Evolutionary conservation across 257 asterid species (phyloP).

Genomic region (Gynochthodes officinalis): DNA sequence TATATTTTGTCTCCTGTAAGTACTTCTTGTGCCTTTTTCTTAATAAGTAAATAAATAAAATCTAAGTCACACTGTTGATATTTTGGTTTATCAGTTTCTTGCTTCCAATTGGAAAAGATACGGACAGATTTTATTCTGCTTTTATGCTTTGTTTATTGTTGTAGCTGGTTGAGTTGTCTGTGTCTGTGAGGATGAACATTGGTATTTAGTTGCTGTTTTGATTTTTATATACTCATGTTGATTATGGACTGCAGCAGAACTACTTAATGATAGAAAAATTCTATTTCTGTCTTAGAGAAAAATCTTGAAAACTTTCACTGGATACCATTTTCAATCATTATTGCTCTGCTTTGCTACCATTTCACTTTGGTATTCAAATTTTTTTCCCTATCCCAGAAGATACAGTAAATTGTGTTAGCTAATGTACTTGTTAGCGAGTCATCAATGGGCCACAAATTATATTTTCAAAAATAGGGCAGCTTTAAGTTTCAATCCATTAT

Average conservation of each 20-base stretch:
- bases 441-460: background rate
- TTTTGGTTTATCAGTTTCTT: background rate
- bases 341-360: background rate
- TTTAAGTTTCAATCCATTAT: too few relatives aligned
- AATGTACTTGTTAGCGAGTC: background rate
- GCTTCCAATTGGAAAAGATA: background rate
- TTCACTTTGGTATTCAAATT: background rate
- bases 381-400: background rate
- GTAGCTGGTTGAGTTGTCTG: background rate
- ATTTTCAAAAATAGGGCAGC: too few relatives aligned
- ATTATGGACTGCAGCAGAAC: background rate
- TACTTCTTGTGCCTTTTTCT: background rate
- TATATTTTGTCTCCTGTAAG: background rate
- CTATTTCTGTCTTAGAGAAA: background rate
- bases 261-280: background rate
- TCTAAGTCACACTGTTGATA: background rate
- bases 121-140: background rate
- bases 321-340: background rate
- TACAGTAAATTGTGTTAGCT: background rate
- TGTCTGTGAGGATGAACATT: background rate
- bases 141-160: background rate
- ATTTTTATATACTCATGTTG: background rate
- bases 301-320: background rate
- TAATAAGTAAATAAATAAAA: too few relatives aligned
- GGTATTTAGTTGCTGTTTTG: background rate